Conservation (phyloP, 257 asterid species). For the Marsdenia floribunda region DNA sequence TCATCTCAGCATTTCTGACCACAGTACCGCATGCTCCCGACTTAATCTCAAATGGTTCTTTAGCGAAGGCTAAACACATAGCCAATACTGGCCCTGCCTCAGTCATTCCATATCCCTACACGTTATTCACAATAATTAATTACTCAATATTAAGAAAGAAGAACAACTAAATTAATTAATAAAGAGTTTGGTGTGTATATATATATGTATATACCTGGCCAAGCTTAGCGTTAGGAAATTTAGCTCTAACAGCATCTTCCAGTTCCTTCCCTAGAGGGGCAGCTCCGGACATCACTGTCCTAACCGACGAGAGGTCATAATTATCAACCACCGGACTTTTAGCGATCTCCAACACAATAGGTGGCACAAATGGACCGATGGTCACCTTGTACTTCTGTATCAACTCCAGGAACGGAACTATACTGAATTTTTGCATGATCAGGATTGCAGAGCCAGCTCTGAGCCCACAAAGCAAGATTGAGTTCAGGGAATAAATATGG, state of each 20-base stretch:
- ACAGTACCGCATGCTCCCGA: constrained; percentile 95
- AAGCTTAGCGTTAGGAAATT: constrained; percentile 75
- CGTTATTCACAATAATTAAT: not conserved
- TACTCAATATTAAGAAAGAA: no score
- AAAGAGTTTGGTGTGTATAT: no score
- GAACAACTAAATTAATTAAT: no score
- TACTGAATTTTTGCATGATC: constrained; percentile 78
- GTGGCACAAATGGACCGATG: constrained; percentile 89
- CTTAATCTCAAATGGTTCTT: constrained; percentile 68
- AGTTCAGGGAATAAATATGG: constrained; percentile 76
- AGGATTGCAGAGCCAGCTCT: constrained; percentile 84
- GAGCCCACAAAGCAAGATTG: constrained; percentile 72
- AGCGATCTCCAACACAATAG: constrained; percentile 67
- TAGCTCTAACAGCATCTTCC: constrained; percentile 71
- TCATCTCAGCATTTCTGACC: constrained; percentile 89
- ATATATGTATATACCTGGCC: constrained; percentile 61
- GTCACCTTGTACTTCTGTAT: constrained; percentile 72
- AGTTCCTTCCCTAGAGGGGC: constrained; percentile 98
- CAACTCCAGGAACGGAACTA: constrained; percentile 56
- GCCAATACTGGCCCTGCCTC: constrained; percentile 93
- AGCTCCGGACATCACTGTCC: constrained; percentile 93
- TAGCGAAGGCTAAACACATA: constrained; percentile 89
- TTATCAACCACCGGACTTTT: constrained; percentile 71
- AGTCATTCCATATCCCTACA: constrained; percentile 95
- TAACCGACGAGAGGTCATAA: constrained; percentile 73